A percentile compares a stretch with the other conserved stretches of the same genome.
Evolutionary conservation across 1,139 yeast species (phyloP).

Genomic region (Lodderomyces elongisporus): DNA sequence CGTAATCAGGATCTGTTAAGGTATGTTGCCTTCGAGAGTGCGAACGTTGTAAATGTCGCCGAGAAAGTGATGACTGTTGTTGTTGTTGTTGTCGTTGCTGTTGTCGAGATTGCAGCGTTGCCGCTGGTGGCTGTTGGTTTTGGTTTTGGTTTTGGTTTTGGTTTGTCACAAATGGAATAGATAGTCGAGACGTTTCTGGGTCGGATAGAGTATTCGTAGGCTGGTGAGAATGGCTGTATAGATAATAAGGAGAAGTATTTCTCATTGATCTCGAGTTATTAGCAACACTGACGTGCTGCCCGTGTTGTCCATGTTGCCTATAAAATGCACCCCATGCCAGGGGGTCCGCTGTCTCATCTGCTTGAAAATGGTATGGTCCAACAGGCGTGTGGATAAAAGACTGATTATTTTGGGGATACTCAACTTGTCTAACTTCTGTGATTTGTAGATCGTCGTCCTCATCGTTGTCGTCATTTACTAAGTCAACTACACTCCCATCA

Average conservation of each 20-base stretch:
- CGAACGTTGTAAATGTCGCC: slow-evolving; percentile 1
- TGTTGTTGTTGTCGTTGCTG: slow-evolving; percentile 2
- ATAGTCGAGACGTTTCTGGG: background rate
- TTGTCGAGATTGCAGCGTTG: background rate
- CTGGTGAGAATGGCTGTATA: background rate
- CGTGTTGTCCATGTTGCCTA: background rate
- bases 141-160: background rate
- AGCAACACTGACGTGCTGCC: background rate
- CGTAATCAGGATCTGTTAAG: background rate
- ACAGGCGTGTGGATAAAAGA: slow-evolving; percentile 6
- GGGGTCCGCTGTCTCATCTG: too few species aligned
- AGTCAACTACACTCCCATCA: slow-evolving; percentile 1
- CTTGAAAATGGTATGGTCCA: slow-evolving; percentile 2
- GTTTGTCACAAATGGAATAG: background rate
- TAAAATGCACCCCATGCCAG: background rate
- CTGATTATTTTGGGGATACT: slow-evolving; percentile 3
- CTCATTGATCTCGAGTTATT: too few species aligned
- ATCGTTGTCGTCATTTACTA: background rate
- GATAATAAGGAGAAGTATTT: too few species aligned
- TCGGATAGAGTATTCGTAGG: background rate
- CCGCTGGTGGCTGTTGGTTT: too few species aligned
- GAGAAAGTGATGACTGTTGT: background rate
- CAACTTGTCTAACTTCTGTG: slow-evolving; percentile 7
- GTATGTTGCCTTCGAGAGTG: background rate
- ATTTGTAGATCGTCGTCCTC: slow-evolving; percentile 8